phyloP scores from a whole-genome alignment of 495 filamentous ascomycete species.

The Tuber brumale region DNA sequence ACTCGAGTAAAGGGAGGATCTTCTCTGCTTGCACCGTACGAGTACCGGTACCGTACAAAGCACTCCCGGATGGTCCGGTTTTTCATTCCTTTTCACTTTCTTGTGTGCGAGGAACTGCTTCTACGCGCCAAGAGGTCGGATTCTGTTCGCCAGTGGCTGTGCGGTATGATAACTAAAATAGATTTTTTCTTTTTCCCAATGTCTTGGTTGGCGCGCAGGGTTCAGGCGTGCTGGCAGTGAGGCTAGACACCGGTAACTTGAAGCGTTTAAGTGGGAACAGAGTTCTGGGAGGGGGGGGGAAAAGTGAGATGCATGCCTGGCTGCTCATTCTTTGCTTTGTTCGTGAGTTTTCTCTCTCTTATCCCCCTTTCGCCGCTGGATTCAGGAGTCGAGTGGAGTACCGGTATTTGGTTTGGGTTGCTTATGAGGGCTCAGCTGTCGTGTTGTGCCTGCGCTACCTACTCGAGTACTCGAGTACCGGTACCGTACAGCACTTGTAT shows the following conservation, averaged over 20 bases:
- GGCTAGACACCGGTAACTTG: neutral
- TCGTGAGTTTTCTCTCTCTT: neutral
- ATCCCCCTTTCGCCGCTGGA: neutral
- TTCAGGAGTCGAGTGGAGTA: neutral
- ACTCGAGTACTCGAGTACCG: no score
- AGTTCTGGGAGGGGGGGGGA: no score
- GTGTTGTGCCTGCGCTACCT: neutral
- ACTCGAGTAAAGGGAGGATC: no score
- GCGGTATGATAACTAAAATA: neutral
- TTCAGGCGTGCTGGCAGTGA: neutral
- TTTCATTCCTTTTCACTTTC: neutral
- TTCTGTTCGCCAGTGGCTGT: neutral
- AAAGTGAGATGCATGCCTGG: no score
- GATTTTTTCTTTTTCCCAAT: neutral
- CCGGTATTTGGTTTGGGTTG: neutral
- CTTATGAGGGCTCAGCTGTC: neutral
- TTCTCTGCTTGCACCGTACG: no score
- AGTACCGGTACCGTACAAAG: no score
- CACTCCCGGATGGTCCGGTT: neutral
- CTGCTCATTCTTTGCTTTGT: neutral
- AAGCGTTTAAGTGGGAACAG: neutral
- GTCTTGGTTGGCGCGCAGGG: neutral
- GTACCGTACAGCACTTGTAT: neutral
- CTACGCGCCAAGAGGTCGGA: neutral
- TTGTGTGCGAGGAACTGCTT: no score